Evolutionary conservation across 106 monocot genomes (phyloP).

Genomic region (Platanthera guangdongensis): DNA sequence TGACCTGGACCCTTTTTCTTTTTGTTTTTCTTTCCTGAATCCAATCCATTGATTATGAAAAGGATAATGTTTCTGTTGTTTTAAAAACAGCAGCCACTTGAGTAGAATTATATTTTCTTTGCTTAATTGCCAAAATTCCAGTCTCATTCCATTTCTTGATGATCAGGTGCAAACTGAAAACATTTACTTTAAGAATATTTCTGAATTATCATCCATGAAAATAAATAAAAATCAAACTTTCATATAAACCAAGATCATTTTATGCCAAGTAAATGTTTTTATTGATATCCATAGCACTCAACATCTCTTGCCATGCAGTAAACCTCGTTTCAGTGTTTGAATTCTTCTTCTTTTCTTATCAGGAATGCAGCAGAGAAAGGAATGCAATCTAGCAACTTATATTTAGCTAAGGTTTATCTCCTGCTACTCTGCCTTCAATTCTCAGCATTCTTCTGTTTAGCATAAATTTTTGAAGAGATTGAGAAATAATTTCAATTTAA

Average conservation of each 20-base stretch:
- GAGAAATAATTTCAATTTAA: not conserved
- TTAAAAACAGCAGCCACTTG: not conserved
- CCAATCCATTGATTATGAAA: not conserved
- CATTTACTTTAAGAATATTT: not conserved
- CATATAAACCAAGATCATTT: not conserved
- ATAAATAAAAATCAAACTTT: not conserved
- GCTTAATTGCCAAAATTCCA: not conserved
- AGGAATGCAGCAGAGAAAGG: constrained; percentile 54
- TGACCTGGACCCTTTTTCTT: not conserved
- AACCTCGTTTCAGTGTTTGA: not conserved
- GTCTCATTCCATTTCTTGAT: not conserved
- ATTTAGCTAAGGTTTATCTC: constrained; percentile 44
- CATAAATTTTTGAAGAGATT: not conserved
- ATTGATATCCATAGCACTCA: not conserved
- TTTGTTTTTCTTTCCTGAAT: not conserved
- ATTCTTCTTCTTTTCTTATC: constrained; percentile 7
- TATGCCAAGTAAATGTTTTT: not conserved
- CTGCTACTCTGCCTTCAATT: not conserved
- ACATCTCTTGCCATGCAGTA: not conserved
- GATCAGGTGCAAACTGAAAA: not conserved
- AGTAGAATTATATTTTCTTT: not conserved
- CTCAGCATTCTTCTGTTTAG: not conserved
- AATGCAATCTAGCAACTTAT: constrained; percentile 43
- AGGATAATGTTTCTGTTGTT: not conserved
- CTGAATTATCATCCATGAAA: not conserved